A percentile compares a stretch with the other conserved stretches of the same genome.
Conservation (phyloP, 2,329 filamentous ascomycete genomes). For the Ophiosphaerella herpotricha region DNA sequence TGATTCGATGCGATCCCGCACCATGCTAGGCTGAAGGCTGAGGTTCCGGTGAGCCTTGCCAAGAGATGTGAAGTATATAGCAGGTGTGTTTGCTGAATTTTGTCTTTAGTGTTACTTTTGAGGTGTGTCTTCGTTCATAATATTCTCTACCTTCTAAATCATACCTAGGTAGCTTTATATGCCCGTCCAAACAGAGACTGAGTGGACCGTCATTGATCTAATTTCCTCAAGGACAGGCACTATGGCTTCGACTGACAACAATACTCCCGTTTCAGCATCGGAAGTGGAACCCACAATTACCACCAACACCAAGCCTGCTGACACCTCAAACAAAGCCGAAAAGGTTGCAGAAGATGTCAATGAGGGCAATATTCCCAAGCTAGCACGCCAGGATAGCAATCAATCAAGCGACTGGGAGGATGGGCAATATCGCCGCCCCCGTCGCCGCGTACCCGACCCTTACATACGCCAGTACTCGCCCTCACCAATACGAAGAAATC, state of each 20-base stretch:
- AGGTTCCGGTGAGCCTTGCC: background rate
- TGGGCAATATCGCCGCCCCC: slow-evolving; percentile 6
- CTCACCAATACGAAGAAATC: slow-evolving; percentile 8
- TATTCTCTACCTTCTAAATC: background rate
- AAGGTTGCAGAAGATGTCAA: slow-evolving; percentile 3
- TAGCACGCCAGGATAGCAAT: slow-evolving; percentile 13
- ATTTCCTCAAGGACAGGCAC: background rate
- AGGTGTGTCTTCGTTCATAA: background rate
- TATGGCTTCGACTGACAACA: slow-evolving; percentile 8
- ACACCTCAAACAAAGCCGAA: slow-evolving; percentile 2
- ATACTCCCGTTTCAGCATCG: slow-evolving; percentile 3
- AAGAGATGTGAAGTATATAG: background rate
- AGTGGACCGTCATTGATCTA: slow-evolving; percentile 23
- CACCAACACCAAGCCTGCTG: slow-evolving; percentile 7
- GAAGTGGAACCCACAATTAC: slow-evolving; percentile 15
- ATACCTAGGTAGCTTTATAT: slow-evolving; percentile 11
- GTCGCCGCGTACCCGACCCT: slow-evolving; percentile 1
- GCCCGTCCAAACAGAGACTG: slow-evolving; percentile 21
- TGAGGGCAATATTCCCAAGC: slow-evolving; percentile 1
- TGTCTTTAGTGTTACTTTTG: background rate
- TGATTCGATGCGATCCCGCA: no score
- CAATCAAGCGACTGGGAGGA: slow-evolving; percentile 8
- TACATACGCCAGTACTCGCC: slow-evolving; percentile 7
- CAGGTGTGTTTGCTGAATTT: background rate
- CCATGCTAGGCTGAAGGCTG: slow-evolving; percentile 1